Conservation (phyloP, 352 stramenopile genomes). For the Globisporangium solare region DNA sequence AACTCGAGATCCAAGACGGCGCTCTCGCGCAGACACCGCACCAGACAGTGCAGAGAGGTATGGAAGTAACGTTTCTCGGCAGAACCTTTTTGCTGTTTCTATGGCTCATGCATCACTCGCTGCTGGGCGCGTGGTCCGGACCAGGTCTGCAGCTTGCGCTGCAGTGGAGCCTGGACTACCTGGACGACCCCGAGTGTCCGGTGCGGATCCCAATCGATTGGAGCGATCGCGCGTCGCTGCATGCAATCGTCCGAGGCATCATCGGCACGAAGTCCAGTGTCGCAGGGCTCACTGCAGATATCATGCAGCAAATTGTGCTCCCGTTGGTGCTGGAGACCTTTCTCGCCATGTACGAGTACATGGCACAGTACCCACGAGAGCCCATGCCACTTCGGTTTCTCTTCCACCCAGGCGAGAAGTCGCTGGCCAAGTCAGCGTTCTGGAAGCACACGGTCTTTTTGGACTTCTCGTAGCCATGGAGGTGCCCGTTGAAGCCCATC, state of each 20-base stretch:
- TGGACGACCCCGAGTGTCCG: conserved; percentile 35
- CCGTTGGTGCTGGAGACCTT: conserved; percentile 43
- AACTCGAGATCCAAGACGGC: conserved; percentile 37
- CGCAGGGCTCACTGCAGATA: conserved; percentile 7
- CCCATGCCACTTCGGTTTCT: conserved; percentile 44
- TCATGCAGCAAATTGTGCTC: conserved; percentile 21
- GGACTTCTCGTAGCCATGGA: conserved; percentile 29
- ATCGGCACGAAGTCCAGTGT: conserved; percentile 31
- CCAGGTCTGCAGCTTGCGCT: conserved; percentile 43
- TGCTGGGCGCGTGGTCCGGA: no score
- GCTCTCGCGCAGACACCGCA: conserved; percentile 23
- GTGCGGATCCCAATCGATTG: conserved; percentile 41
- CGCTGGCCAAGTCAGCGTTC: conserved; percentile 24
- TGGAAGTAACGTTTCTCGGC: neutral
- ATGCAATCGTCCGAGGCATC: conserved; percentile 38
- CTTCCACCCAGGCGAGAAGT: conserved; percentile 20
- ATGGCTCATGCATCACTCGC: neutral
- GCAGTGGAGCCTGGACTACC: conserved; percentile 42
- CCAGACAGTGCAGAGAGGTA: conserved; percentile 27
- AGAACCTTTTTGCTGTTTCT: neutral
- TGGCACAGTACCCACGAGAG: conserved; percentile 31
- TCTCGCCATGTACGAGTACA: conserved; percentile 32
- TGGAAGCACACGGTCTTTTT: conserved; percentile 44
- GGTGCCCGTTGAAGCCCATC: conserved; percentile 12
- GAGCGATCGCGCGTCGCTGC: conserved; percentile 27